Evolutionary conservation across 2,329 filamentous ascomycete genomes (phyloP), one percentile per base, ranked within the genome.

Genomic region (Aspergillus flavus): DNA sequence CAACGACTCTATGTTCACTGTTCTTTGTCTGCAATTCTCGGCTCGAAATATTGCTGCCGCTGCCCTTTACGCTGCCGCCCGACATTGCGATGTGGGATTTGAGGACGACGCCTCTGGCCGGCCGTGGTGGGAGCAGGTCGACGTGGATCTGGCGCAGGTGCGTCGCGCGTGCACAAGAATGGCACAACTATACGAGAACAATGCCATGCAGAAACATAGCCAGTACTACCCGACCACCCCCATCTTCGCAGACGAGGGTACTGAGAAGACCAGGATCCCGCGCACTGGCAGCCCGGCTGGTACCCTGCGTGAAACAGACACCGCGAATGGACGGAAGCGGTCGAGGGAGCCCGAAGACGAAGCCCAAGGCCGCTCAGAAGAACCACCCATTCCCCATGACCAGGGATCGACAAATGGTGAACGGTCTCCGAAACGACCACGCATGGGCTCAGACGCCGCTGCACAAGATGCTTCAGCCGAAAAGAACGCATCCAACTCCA

Each of bases 1-100:
- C 66, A 97, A 96, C 75, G 95, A 99, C 78, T 91, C 91, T 23
- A 91, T 89, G 68, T 87, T 94, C 64, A 98, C 94, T 0, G 87
- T 90, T 46, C 84, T 98, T 56, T 96, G 94, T 64, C 85, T 99
- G 3, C 84, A 96, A 34, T 91, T 94, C 76, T 87, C 88, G 23
- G 87, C 93, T 19, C 87, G 89, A 46, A 92, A 93, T 45, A 91
- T 98, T 59, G 93, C 94, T 19, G 91, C 94, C 36, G 90, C 89
- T 30, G 90, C 93, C 21, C 86, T 99, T 30, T 97, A 96, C 79
- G 95, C 94, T 64, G 92, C 92, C 6, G 91, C 92, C 62, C 88
- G 89, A 50, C 89, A 93, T 71, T 91, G 88, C 36, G 84, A 87
- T 41, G 84, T 93, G 39, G 86, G 84, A n/a, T 89, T 98, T 61